Conservation (phyloP, 345 rosid species). For the Aquilaria malaccensis region DNA sequence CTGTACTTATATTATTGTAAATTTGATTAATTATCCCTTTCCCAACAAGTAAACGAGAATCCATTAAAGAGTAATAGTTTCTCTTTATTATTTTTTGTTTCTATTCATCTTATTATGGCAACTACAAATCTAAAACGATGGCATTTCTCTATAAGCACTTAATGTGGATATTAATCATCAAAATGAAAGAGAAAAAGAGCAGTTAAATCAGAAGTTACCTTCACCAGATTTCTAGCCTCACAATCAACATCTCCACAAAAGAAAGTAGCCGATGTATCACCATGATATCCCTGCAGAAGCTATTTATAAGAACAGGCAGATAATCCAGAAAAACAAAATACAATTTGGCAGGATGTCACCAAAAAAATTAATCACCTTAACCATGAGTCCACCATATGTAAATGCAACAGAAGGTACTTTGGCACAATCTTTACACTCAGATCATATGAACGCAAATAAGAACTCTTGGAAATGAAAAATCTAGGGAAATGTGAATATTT, state of each 20-base stretch:
- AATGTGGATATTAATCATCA: too few relatives aligned
- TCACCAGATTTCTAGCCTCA: slow-evolving; percentile 66
- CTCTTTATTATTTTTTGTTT: too few relatives aligned
- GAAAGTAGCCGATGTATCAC: slow-evolving; percentile 94
- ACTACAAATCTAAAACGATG: too few relatives aligned
- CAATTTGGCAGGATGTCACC: slow-evolving; percentile 7
- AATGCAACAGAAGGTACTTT: background rate
- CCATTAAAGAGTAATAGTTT: too few relatives aligned
- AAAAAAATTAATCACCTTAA: slow-evolving; percentile 3
- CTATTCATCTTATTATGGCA: too few relatives aligned
- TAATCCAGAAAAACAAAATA: background rate
- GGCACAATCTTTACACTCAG: background rate
- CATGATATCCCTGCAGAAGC: slow-evolving; percentile 72
- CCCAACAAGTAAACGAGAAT: too few relatives aligned
- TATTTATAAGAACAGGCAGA: background rate
- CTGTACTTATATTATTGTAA: too few relatives aligned
- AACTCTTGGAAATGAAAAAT: too few relatives aligned
- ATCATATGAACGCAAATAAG: background rate
- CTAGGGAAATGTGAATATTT: too few relatives aligned
- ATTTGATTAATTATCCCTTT: too few relatives aligned
- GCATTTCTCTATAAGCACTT: too few relatives aligned
- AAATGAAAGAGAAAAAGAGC: too few relatives aligned
- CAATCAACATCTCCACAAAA: slow-evolving; percentile 84
- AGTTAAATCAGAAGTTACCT: slow-evolving; percentile 32
- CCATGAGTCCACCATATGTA: background rate